Evolutionary conservation across 352 stramenopile genomes (phyloP).

Genomic region (Detonula confervacea): DNA sequence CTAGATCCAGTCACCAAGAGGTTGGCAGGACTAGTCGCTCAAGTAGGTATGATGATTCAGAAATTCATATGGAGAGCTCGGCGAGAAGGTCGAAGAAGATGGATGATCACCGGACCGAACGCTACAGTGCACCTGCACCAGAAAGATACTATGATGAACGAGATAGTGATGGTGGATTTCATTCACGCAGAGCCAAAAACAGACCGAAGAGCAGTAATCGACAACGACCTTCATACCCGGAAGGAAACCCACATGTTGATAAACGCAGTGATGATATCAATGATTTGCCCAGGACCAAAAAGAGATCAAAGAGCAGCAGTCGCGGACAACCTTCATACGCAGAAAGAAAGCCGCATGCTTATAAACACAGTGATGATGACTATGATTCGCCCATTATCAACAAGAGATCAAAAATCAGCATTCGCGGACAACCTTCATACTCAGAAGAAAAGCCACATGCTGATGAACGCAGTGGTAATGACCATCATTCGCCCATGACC

Average conservation of each 20-base stretch:
- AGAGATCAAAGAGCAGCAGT: neutral
- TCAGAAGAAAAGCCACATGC: neutral
- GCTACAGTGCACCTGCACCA: neutral
- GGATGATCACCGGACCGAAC: slow-evolving; percentile 12
- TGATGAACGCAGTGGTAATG: neutral
- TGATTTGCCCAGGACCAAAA: slow-evolving; percentile 4
- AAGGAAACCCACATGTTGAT: neutral
- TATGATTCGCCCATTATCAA: no score
- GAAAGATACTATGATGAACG: neutral
- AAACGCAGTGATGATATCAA: neutral
- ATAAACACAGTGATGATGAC: no score
- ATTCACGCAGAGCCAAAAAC: slow-evolving; percentile 7
- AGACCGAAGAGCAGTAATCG: neutral
- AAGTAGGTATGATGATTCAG: slow-evolving; percentile 20
- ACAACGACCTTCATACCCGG: no score
- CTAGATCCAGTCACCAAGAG: slow-evolving; percentile 18
- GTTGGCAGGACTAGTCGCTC: neutral
- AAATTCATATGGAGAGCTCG: slow-evolving; percentile 16
- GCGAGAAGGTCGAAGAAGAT: slow-evolving; percentile 9
- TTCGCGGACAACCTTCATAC: no score
- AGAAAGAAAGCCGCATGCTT: no score
- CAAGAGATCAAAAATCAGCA: neutral
- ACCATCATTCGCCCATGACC: neutral
- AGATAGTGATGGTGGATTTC: neutral
- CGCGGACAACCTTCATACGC: no score